Evolutionary conservation across 192 early-diverging fungal genomes (phyloP), one percentile per base, ranked within the genome.

Genomic region (Globomyces pollinis-pini): DNA sequence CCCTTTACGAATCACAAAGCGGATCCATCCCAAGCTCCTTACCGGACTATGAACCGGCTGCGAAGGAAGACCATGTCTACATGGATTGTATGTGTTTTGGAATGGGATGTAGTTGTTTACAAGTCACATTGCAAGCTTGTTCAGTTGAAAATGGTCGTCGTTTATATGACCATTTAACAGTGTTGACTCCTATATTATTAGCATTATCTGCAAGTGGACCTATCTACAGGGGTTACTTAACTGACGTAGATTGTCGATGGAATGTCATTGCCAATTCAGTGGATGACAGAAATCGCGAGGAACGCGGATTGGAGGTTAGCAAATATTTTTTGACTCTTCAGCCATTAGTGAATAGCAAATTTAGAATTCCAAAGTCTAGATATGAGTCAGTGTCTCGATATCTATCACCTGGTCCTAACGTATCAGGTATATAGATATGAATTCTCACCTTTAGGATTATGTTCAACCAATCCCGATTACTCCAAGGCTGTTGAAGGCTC

Each of bases 1-100:
- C 47, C 9, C 31, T 39, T 29, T 57, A 39, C 2, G 55, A 53
- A 6, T 43, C 42, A n/a, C 34, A 39, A 23, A 53, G 39, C 3
- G 57, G 38, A 15, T 55, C 61, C 1, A 36, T 76, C n/a, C 68
- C 67, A 0, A 69, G 68, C 1, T 38, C 73, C 24, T 38, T 71
- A 11, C 73, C 73, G 2, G 83, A 87, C 15, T 57, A 57, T 61
- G 68, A 78, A 36, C 84, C 86, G 6, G 85, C 85, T 4, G 95
- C 95, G 8, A 70, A 79, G n/a, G 86, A 86, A 0, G 86, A 91
- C 53, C 92, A 95, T 69, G 93, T 99, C 26, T 99, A 96, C 72
- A 90, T 99, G 88, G 96, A 97, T 60, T 84, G 88, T 16, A 99
- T 99, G 96, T 88, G 88, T 55, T 97, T 99, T 79, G 94, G 96